Conservation (phyloP, 2,329 filamentous ascomycete genomes). For the Fusarium longipes region DNA sequence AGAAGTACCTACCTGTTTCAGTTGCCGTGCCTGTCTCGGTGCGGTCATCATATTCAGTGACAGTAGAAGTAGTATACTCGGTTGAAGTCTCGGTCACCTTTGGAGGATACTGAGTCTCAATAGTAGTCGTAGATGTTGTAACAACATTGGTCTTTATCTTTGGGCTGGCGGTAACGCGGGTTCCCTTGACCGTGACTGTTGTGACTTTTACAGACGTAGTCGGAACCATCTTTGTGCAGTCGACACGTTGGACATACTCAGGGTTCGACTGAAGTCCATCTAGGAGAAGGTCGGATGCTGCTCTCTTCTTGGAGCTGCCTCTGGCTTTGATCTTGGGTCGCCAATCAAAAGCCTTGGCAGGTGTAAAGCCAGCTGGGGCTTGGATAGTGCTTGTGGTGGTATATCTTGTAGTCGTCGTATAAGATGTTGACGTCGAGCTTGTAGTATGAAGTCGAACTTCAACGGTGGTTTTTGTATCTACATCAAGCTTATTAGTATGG, state of each 20-base stretch:
- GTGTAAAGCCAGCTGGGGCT: neutral
- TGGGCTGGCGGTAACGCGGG: neutral
- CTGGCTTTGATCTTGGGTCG: neutral
- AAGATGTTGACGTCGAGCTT: neutral
- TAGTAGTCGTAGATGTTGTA: neutral
- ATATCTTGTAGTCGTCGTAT: neutral
- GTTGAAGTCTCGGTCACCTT: neutral
- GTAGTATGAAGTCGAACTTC: neutral
- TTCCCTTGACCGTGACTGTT: neutral
- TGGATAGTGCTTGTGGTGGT: neutral
- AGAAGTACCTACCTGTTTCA: neutral
- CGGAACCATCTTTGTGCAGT: neutral
- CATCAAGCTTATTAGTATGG: too few species aligned
- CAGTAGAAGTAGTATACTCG: neutral
- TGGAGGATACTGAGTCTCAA: too few species aligned
- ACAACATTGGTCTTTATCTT: neutral
- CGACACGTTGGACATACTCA: neutral
- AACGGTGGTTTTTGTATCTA: neutral
- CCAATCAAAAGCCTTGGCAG: neutral
- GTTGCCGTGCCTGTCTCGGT: neutral
- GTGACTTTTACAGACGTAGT: neutral
- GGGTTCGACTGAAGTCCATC: neutral
- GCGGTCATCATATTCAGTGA: neutral
- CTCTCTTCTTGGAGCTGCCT: neutral
- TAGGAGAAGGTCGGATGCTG: too few species aligned